Evolutionary conservation across 139 green algal genomes (phyloP), one percentile per base, ranked within the genome.

Genomic region (Mychonastes homosphaera): DNA sequence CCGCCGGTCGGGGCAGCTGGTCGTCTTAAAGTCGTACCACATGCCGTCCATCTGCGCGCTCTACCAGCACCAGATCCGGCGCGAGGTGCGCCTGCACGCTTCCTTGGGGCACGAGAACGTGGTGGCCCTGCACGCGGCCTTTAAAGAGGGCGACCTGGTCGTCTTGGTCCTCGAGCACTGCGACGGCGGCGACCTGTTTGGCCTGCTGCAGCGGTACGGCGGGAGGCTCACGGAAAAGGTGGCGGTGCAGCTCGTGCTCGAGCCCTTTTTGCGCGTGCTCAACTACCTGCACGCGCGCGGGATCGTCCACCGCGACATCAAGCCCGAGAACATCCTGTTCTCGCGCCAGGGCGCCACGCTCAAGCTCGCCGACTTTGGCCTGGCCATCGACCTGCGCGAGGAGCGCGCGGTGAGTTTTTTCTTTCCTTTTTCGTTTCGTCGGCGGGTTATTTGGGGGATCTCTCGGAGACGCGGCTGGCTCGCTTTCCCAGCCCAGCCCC

Each of bases 61-160:
- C 23, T 76, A 81, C 66, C 58, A 73, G 57, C 73, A 81, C 59
- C 74, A 81, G 63, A 81, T 81, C 50, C 78, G 72, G 66, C 35
- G 64, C 5, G 64, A 72, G 51, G 49, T 72, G 1, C 38, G 36
- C 6, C 43, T 72, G 21, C 64, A 72, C 40, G 39, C 56, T 2
- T 29, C 18, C 6, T 35, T 66, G 40, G 35, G 16, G 15, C 64
- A 72, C 29, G 49, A 52, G 19, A 53, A 72, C 43, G 35, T 72
- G 19, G 35, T 72, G 26, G 21, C 44, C 33, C 50, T 72, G 21
- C 57, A 33, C 34, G 64, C 50, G 0, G 64, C 56, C 4, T 72
- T 72, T 41, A 32, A 72, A 51, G 61, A 67, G 61, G 51, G 51
- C 36, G 61, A 67, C 41, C 54, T 62, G 53, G 73, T 80, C 16